A percentile compares a stretch with the other conserved stretches of the same genome.
Conservation (phyloP, 2,329 filamentous ascomycete genomes). For the Claviceps sp. region DNA sequence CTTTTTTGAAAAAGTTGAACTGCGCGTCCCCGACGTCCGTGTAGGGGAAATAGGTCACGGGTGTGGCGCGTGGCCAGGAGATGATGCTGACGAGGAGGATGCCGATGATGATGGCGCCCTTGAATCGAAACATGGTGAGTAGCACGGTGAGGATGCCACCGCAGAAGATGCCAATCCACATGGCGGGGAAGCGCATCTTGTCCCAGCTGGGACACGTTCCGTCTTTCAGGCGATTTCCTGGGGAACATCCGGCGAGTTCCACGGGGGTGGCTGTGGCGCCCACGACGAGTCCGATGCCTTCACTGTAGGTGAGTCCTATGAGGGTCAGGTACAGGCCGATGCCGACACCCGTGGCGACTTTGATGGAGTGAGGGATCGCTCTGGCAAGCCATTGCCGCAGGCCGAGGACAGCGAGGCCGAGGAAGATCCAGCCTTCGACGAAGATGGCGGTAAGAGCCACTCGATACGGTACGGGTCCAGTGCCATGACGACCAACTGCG, state of each 20-base stretch:
- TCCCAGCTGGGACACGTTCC: constrained; percentile 47
- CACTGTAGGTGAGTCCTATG: constrained; percentile 64
- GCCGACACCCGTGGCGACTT: constrained; percentile 72
- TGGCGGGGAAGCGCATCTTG: constrained; percentile 71
- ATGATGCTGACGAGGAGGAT: constrained; percentile 77
- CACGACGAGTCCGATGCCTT: constrained; percentile 68
- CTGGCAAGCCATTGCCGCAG: constrained; percentile 81
- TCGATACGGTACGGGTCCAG: constrained; percentile 57
- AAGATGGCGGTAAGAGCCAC: constrained; percentile 78
- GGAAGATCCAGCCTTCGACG: constrained; percentile 76
- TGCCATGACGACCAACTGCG: constrained; percentile 59
- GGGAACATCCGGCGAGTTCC: constrained; percentile 58
- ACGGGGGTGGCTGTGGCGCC: constrained; percentile 56
- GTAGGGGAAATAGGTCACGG: constrained; percentile 71
- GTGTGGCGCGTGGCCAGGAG: constrained; percentile 68
- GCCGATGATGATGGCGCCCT: constrained; percentile 73
- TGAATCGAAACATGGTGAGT: constrained; percentile 74
- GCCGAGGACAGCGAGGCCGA: constrained; percentile 64
- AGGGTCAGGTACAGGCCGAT: constrained; percentile 73
- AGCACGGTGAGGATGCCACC: constrained; percentile 69
- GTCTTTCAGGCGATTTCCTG: constrained; percentile 23
- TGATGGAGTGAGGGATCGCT: constrained; percentile 71
- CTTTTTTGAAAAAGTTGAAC: constrained; percentile 81
- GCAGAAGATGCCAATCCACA: constrained; percentile 85
- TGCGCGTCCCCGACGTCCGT: constrained; percentile 51